Evolutionary conservation across 768 basidiomycete genomes (phyloP), one percentile per base, ranked within the genome.

Genomic region (Amanita pallidorosea): DNA sequence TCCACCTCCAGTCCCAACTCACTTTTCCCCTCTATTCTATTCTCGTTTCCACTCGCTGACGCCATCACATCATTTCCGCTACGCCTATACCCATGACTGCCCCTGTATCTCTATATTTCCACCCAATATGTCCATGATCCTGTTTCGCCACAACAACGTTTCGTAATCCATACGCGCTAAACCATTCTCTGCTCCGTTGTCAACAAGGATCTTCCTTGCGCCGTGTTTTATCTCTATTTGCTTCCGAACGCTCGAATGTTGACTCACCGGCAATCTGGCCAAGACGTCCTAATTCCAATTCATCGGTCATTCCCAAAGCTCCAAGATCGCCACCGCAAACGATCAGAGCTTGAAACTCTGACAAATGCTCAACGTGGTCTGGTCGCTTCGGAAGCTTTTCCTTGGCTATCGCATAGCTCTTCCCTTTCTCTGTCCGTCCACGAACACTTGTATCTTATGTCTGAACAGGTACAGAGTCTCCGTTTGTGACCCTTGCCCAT

Each of bases 41-140:
- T 45, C 70, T 41, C 70, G 64, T 36, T 73, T 73, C 7, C 73
- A 62, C 2, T 3, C 34, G 4, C 22, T 50, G 29, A 50, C 49
- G 33, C 49, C 49, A 41, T 50, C 49, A 48, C 49, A 50, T 50
- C 49, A 50, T 50, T 49, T 38, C 38, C 35, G 29, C 49, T 50
- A 43, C 37, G 41, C 31, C 49, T 34, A 33, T 49, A 43, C 31
- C 41, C 49, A 43, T 50, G 41, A 18, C 18, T 43, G 41, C 49
- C 49, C 49, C 49, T 50, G 49, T 50, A 43, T 49, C 48, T 49
- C 20, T 18, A 36, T 40, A 49, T 40, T 22, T 42, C 15, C 25
- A 8, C 31, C 25, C 23, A 41, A 13, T 17, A 38, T 38, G 37
- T 48, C 27, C 9, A 37, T 38, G 22, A 40, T 41, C 29, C 38